A percentile compares a stretch with the other conserved stretches of the same genome.
These are phyloP conservation scores for Thamnidium elegans DNA, from an alignment of 192 early-diverging fungal genomes.

Conservation along the genomic window DNA sequence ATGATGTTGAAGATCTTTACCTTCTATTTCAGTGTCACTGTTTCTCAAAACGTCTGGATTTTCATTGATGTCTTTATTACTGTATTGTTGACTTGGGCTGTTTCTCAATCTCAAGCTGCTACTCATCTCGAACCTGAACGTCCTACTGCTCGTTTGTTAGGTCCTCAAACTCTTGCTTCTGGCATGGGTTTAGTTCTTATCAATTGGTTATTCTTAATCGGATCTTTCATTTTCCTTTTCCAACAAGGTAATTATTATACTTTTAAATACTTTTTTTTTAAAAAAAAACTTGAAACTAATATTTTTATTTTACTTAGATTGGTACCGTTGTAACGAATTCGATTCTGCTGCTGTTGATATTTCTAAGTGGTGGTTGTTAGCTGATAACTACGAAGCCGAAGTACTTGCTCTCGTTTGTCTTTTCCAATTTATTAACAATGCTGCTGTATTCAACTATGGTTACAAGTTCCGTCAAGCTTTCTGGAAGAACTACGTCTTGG, in stretches of 20 bases:
- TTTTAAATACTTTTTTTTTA: not conserved
- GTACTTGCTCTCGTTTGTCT: slow-evolving; percentile 52
- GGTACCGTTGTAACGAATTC: slow-evolving; percentile 71
- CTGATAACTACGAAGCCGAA: slow-evolving; percentile 70
- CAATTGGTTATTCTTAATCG: slow-evolving; percentile 60
- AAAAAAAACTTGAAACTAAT: too few relatives aligned
- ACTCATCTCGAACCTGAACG: slow-evolving; percentile 47
- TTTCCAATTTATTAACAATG: slow-evolving; percentile 70
- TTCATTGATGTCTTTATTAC: slow-evolving; percentile 66
- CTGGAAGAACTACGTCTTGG: slow-evolving; percentile 57
- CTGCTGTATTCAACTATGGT: slow-evolving; percentile 65
- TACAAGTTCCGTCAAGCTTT: slow-evolving; percentile 56
- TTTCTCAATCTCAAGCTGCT: slow-evolving; percentile 62
- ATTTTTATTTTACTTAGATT: slow-evolving; percentile 14
- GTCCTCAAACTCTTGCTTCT: slow-evolving; percentile 63
- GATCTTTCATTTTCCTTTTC: slow-evolving; percentile 53
- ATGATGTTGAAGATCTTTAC: slow-evolving; percentile 57
- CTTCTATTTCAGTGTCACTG: slow-evolving; percentile 64
- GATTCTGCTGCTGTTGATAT: slow-evolving; percentile 57
- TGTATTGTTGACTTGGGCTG: slow-evolving; percentile 56
- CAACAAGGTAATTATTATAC: slow-evolving; percentile 23
- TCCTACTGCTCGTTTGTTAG: slow-evolving; percentile 72
- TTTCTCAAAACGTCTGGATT: slow-evolving; percentile 67
- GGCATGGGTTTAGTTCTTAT: slow-evolving; percentile 62
- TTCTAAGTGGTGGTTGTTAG: slow-evolving; percentile 71